phyloP scores from a whole-genome alignment of 768 basidiomycete species.

The Pisolithus albus region DNA sequence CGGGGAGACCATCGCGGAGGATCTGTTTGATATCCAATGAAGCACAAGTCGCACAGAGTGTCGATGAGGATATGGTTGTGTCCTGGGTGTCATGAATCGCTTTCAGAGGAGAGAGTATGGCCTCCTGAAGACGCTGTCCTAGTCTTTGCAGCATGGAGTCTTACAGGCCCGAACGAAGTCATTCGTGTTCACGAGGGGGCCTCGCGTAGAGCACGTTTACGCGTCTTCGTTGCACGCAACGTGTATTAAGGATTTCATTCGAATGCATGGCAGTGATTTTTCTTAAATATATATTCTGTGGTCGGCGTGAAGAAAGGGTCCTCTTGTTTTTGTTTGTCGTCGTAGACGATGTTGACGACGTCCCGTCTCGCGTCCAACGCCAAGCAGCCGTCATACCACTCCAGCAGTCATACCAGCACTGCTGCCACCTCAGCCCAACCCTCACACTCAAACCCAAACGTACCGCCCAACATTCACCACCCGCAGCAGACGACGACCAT shows the following conservation, averaged over 20 bases:
- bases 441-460: slow-evolving; percentile 10
- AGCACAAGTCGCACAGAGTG: slow-evolving; percentile 6
- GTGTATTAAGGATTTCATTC: background rate
- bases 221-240: background rate
- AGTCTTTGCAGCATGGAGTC: no score
- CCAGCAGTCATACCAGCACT: slow-evolving; percentile 14
- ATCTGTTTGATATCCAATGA: background rate
- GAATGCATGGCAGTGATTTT: background rate
- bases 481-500: slow-evolving; percentile 30
- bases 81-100: background rate
- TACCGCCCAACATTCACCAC: slow-evolving; percentile 29
- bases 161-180: background rate
- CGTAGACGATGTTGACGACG: slow-evolving; percentile 27
- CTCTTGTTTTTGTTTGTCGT: slow-evolving; percentile 23
- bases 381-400: slow-evolving; percentile 14
- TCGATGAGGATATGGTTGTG: background rate
- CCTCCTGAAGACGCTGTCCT: background rate
- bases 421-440: background rate
- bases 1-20: background rate
- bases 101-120: background rate
- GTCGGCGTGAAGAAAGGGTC: slow-evolving; percentile 1
- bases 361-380: slow-evolving; percentile 29
- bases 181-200: background rate
- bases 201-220: background rate
- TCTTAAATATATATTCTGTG: no score